These are phyloP conservation scores for Saccharomyces pastorianus DNA, from an alignment of 1,139 yeast species.

Conservation along the genomic window DNA sequence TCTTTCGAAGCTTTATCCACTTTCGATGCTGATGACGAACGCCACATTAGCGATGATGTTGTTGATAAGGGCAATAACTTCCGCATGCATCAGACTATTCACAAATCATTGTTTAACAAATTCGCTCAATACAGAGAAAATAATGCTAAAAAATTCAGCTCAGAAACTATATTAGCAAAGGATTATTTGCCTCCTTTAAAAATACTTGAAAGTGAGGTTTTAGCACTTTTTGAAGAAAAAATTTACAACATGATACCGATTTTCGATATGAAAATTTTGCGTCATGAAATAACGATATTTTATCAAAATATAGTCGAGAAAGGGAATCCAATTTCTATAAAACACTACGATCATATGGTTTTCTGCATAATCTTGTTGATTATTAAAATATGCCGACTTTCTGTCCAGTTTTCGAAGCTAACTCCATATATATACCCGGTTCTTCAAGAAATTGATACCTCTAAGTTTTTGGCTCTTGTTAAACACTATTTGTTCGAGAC, in stretches of 20 bases:
- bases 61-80: constrained; percentile 4
- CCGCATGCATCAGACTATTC: constrained; percentile 16
- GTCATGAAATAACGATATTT: constrained; percentile 12
- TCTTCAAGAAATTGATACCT: constrained; percentile 18
- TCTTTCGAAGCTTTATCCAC: constrained; percentile 21
- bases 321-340: constrained; percentile 12
- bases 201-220: constrained; percentile 14
- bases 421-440: constrained; percentile 8
- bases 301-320: constrained; percentile 13
- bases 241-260: constrained; percentile 22
- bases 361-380: constrained; percentile 21
- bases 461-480: constrained; percentile 20
- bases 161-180: constrained; percentile 7
- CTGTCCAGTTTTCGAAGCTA: constrained; percentile 18
- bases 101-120: constrained; percentile 22
- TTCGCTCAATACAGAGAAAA: constrained; percentile 22
- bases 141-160: constrained; percentile 9
- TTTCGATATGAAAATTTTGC: constrained; percentile 16
- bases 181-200: constrained; percentile 15
- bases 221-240: constrained; percentile 19
- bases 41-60: constrained; percentile 1
- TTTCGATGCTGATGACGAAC: constrained; percentile 18
- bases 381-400: constrained; percentile 20
- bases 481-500: constrained; percentile 19
- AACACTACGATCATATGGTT: constrained; percentile 23